Evolutionary conservation across 352 stramenopile genomes (phyloP), one percentile per base, ranked within the genome.

Genomic region (Phytophthora pluvialis): DNA sequence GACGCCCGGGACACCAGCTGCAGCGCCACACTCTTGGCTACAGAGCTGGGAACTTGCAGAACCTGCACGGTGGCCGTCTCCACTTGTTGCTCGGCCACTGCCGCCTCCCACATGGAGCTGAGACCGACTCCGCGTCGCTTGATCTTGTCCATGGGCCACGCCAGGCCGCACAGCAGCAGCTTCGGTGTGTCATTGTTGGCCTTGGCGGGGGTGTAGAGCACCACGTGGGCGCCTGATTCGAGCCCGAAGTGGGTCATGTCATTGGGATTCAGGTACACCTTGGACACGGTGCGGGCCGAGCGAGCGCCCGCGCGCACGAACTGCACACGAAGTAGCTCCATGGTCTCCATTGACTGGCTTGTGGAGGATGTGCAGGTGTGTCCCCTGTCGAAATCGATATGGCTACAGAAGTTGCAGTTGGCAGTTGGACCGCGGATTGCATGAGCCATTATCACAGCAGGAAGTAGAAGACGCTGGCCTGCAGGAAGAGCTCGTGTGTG

Each of bases 71-170:
- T 64, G 8, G 72, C 67, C 13, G 40, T 65, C 38, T 69, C 56
- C 18, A 67, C 54, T 16, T 61, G 25, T 58, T 72, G 44, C 25
- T 63, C 45, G 4, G 29, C 48, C 1, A 88, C 60, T 31, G 73
- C 67, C 7, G 71, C 73, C 64, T 91, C 84, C 86, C 86, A 94
- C 67, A 94, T 86, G 56, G 68, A 77, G 72, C 80, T 90, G 3
- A 94, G 60, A 44, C 82, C 86, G 9, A 92, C 77, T 38, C 76
- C 60, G 21, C 72, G 72, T 15, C 77, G 78, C 63, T 88, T 86
- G 70, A 92, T 79, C 47, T 87, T 91, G 51, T 91, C 78, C 59
- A 92, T 84, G 10, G 82, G 81, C 80, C 82, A 89, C 45, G 78
- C 83, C 47, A 92, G 29, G 8, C 84, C 83, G 38, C 82, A 89